phyloP scores from a whole-genome alignment of 306 rosid genomes.

The Vigna unguiculata region DNA sequence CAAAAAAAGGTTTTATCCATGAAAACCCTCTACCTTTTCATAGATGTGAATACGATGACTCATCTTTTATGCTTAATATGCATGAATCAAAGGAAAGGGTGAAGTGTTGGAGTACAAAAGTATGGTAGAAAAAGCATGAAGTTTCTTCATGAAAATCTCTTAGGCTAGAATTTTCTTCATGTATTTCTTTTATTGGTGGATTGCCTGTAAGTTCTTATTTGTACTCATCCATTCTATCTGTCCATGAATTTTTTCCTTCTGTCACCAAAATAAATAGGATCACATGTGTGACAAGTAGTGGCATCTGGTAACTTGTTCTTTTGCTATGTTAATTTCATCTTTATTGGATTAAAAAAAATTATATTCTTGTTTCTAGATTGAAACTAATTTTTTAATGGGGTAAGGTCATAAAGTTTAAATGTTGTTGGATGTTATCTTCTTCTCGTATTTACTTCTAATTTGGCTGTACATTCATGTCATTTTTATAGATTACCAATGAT shows the following conservation, averaged over 20 bases:
- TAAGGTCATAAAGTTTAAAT: background rate
- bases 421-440: conserved; percentile 23
- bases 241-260: background rate
- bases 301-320: conserved; percentile 9
- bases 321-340: conserved; percentile 15
- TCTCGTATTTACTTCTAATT: background rate
- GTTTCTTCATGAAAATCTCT: background rate
- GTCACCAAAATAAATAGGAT: background rate
- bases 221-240: background rate
- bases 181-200: background rate
- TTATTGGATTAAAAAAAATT: background rate
- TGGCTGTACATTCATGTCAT: too few species aligned
- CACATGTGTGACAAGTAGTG: conserved; percentile 17
- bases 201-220: conserved; percentile 1
- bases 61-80: background rate
- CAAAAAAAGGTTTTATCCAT: background rate
- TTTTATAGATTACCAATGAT: too few species aligned
- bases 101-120: background rate
- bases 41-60: background rate
- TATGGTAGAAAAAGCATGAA: background rate
- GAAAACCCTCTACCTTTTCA: background rate
- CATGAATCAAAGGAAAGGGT: background rate
- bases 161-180: background rate
- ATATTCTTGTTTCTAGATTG: conserved; percentile 11
- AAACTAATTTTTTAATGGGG: conserved; percentile 14